Conservation (phyloP, 1,284 basidiomycete species). For the Rhizopogon parksii region DNA sequence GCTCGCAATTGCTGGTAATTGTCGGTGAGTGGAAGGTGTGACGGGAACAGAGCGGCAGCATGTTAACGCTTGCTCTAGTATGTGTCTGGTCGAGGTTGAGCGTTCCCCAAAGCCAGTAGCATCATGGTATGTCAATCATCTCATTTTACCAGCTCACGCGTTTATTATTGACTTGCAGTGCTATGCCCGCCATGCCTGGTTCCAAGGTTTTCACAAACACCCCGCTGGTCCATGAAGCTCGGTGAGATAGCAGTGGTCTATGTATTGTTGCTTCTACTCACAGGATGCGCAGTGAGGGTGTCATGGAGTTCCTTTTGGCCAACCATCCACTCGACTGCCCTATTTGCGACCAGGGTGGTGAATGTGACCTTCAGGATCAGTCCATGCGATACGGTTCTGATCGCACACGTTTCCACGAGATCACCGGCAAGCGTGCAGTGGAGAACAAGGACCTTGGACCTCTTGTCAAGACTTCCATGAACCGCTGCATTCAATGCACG, state of each 20-base stretch:
- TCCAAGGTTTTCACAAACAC: slow-evolving; percentile 95
- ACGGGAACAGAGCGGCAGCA: background rate
- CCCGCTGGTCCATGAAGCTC: slow-evolving; percentile 90
- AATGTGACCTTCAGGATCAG: slow-evolving; percentile 99
- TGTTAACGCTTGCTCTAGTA: slow-evolving; percentile 38
- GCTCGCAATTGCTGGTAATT: slow-evolving; percentile 92
- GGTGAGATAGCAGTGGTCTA: slow-evolving; percentile 39
- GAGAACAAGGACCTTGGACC: slow-evolving; percentile 99
- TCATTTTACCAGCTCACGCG: slow-evolving; percentile 18
- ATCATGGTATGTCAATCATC: slow-evolving; percentile 54
- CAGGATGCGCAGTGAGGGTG: slow-evolving; percentile 67
- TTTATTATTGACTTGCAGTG: slow-evolving; percentile 40
- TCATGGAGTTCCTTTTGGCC: slow-evolving; percentile 97
- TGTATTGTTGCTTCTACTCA: slow-evolving; percentile 14
- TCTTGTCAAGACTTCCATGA: slow-evolving; percentile 99
- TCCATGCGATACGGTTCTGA: slow-evolving; percentile 99
- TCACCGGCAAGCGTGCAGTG: slow-evolving; percentile 94
- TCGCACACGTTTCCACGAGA: slow-evolving; percentile 96
- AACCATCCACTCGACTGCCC: slow-evolving; percentile 99
- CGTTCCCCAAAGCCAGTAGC: slow-evolving; percentile 91
- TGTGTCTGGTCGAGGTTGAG: slow-evolving; percentile 98
- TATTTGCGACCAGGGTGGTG: slow-evolving; percentile 96
- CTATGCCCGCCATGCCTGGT: slow-evolving; percentile 97
- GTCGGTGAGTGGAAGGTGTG: slow-evolving; percentile 55
- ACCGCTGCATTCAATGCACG: slow-evolving; percentile 98